Evolutionary conservation across 1,139 yeast species (phyloP), one percentile per base, ranked within the genome.

Genomic region (Starmera stellimalicola): DNA sequence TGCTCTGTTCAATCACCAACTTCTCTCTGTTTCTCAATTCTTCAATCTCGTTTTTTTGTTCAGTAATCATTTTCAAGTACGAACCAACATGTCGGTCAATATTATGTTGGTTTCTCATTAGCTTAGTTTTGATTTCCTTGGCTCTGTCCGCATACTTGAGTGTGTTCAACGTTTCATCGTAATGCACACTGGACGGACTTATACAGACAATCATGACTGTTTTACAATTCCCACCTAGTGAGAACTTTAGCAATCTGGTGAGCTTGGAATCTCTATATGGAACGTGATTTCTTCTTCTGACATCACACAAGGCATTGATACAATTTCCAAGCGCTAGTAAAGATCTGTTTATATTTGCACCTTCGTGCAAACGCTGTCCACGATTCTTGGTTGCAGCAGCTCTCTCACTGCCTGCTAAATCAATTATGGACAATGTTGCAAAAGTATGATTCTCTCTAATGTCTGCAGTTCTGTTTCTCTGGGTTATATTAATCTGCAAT

Each of bases 121-220:
- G 65, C 49, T 83, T 84, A 0, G 95, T 88, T 51, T 83, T 83
- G 47, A 88, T 88, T 46, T 82, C 88, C 49, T 85, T 85, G 14
- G 95, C 96, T 20, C 95, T 64, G 52, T 85, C 77, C 0, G 96
- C 96, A 54, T 87, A 88, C 52, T 84, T 84, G 38, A 88, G 66
- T 1, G 96, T 84, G 54, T 87, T 88, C 36, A 84, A 64, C 0
- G 96, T 87, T 51, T 88, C 97, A 51, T 88, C 96, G 52, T 84
- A 85, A 54, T 88, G 95, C 27, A 68, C 69, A 23, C 83, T 72
- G 41, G 87, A 80, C 0, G 96, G 96, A 4, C 94, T 80, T 4
- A 88, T 73, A 57, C 96, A 88, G 1, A 87, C 96, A 46, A 88
- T 84, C 96, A 88, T 88, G 5, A 85, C 91, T 0, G 97, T 88